Evolutionary conservation across 1,139 yeast species (phyloP), one percentile per base, ranked within the genome.

Genomic region (Tardiomyces blankii): DNA sequence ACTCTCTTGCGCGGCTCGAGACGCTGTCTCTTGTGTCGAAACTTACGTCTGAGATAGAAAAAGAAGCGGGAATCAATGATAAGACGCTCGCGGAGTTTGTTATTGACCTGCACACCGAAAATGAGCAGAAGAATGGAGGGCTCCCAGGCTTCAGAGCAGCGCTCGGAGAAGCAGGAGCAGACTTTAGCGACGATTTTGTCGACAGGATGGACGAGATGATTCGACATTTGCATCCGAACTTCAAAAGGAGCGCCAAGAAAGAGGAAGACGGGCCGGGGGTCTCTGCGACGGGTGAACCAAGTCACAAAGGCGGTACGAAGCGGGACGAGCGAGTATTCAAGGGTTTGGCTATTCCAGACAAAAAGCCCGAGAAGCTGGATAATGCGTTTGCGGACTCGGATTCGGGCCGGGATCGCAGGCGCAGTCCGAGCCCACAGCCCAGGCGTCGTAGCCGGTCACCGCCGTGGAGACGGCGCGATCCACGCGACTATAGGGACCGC

Each of bases 111-210:
- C 74, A 74, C 53, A 13, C 18, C 19, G 19, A 35, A 6, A 35
- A 30, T 9, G 35, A 30, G n/a, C 35, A 30, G 16, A 30, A 30
- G 35, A 30, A 61, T 65, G 2, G 62, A 70, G 42, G 49, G 47
- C 59, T 75, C 1, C 35, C 41, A 9, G 42, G 43, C 38, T 80
- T 81, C 54, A 59, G 62, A 38, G 52, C 60, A n/a, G 65, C 68
- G 18, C 62, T 82, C 44, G 60, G 64, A 14, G 77, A 71, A 9
- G 74, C 80, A 58, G 91, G 87, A 0, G 86, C 84, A 18, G 82
- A 76, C 11, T 76, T 83, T 49, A 73, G 80, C 0, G 62, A 57
- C 4, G 65, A 49, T 2, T 72, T 78, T 50, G 59, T 78, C 2
- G 60, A 60, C 16, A 56, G 61, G 12, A 54, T 72, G 13, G 67